Percentiles rank a stretch among this genome's conserved stretches.
phyloP scores from a whole-genome alignment of 2,329 filamentous ascomycete genomes.

The Colletotrichum siamense region DNA sequence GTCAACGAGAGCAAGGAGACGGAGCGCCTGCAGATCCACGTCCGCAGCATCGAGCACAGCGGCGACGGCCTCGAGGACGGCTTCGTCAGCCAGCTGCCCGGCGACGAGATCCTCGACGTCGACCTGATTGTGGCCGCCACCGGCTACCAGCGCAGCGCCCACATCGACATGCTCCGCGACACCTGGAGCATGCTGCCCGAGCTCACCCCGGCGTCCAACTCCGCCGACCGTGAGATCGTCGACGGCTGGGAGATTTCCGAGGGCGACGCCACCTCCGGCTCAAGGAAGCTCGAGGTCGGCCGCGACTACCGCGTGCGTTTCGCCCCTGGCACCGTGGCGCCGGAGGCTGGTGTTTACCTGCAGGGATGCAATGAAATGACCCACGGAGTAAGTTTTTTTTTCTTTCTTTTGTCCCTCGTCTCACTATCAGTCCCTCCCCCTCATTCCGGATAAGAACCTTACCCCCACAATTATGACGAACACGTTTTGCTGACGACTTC shows the following conservation, averaged over 20 bases:
- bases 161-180: constrained; percentile 76
- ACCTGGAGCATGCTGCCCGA: constrained; percentile 71
- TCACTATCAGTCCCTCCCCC: neutral
- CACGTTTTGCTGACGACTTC: constrained; percentile 23
- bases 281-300: constrained; percentile 67
- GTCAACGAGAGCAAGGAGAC: constrained; percentile 60
- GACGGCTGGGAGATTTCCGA: constrained; percentile 42
- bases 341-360: constrained; percentile 83
- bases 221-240: constrained; percentile 25
- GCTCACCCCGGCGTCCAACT: constrained; percentile 6
- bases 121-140: constrained; percentile 88
- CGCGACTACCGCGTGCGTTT: constrained; percentile 84
- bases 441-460: neutral
- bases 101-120: constrained; percentile 71
- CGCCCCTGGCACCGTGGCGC: constrained; percentile 68
- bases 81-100: constrained; percentile 35
- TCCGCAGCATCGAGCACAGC: constrained; percentile 51
- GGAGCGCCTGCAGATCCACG: constrained; percentile 59
- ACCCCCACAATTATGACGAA: neutral
- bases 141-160: constrained; percentile 80
- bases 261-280: constrained; percentile 8
- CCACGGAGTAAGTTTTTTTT: constrained; percentile 75
- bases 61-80: constrained; percentile 38
- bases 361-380: constrained; percentile 94
- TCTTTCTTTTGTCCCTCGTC: neutral